Evolutionary conservation across 2,329 filamentous ascomycete genomes (phyloP).

Genomic region (Exophiala spinifera): DNA sequence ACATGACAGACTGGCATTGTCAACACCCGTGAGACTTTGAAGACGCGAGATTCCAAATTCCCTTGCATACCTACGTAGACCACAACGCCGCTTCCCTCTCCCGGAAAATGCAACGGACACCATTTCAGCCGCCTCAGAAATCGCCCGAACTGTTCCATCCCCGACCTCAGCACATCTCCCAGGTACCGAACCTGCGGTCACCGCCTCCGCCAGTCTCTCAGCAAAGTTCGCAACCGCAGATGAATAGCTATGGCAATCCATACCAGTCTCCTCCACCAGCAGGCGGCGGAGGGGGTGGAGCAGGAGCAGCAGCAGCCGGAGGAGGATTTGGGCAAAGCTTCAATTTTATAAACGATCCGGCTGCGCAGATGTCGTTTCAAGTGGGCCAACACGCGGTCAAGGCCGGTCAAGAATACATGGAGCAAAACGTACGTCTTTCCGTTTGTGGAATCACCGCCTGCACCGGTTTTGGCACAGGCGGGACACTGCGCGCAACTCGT

Average conservation of each 20-base stretch:
- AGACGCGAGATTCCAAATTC: neutral
- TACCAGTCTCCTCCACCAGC: conserved; percentile 43
- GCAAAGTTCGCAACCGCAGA: conserved; percentile 52
- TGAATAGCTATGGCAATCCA: conserved; percentile 47
- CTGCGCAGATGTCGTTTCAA: conserved; percentile 90
- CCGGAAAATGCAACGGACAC: conserved; percentile 73
- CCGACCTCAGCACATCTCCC: conserved; percentile 96
- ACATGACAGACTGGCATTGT: neutral
- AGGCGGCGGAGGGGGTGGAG: conserved; percentile 11
- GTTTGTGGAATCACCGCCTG: no score
- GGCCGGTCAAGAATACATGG: conserved; percentile 89
- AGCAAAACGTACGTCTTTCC: conserved; percentile 88
- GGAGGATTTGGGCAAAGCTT: conserved; percentile 48
- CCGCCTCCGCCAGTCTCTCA: conserved; percentile 77
- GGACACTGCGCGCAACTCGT: no score
- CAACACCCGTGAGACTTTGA: neutral
- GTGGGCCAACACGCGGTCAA: conserved; percentile 88
- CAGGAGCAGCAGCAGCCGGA: conserved; percentile 28
- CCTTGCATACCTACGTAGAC: neutral
- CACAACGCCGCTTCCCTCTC: neutral
- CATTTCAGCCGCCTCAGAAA: conserved; percentile 71
- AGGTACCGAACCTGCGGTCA: conserved; percentile 92
- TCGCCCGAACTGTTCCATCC: conserved; percentile 95
- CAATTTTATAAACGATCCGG: conserved; percentile 92
- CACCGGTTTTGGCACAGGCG: no score